Percentiles rank a stretch among this genome's conserved stretches.
phyloP scores from a whole-genome alignment of 805 yeast species.

The Ogataea glucozyma region DNA sequence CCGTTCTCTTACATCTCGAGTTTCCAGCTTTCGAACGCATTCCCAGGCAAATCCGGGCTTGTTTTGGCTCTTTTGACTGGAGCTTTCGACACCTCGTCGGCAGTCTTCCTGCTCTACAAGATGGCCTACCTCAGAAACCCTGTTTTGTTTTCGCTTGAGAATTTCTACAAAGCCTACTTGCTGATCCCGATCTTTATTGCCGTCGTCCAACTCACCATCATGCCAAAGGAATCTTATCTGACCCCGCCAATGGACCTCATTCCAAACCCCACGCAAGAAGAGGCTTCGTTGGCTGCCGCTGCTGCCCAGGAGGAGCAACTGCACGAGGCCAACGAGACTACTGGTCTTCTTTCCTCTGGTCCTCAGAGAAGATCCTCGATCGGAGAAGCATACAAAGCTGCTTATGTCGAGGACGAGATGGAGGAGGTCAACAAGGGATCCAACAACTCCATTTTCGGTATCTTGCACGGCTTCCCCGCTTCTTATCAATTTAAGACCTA shows the following conservation, averaged over 20 bases:
- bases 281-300: conserved; percentile 30
- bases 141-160: conserved; percentile 40
- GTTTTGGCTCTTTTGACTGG: conserved; percentile 56
- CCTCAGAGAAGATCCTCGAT: conserved; percentile 49
- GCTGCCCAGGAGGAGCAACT: conserved; percentile 27
- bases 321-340: conserved; percentile 23
- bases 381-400: conserved; percentile 57
- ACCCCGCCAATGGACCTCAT: conserved; percentile 40
- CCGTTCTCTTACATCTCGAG: conserved; percentile 58
- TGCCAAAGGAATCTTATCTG: conserved; percentile 53
- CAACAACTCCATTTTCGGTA: conserved; percentile 52
- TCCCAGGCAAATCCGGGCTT: conserved; percentile 53
- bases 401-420: conserved; percentile 53
- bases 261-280: conserved; percentile 34
- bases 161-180: conserved; percentile 49
- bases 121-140: conserved; percentile 38
- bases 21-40: conserved; percentile 57
- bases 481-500: conserved; percentile 49
- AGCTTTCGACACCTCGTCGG: conserved; percentile 60
- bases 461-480: conserved; percentile 54
- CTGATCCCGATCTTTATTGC: conserved; percentile 52
- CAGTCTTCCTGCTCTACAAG: conserved; percentile 51
- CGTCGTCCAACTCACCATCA: conserved; percentile 44
- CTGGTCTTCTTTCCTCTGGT: conserved; percentile 21
- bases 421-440: conserved; percentile 35